phyloP scores from a whole-genome alignment of 192 early-diverging fungal species.

The Backusella sp. region DNA sequence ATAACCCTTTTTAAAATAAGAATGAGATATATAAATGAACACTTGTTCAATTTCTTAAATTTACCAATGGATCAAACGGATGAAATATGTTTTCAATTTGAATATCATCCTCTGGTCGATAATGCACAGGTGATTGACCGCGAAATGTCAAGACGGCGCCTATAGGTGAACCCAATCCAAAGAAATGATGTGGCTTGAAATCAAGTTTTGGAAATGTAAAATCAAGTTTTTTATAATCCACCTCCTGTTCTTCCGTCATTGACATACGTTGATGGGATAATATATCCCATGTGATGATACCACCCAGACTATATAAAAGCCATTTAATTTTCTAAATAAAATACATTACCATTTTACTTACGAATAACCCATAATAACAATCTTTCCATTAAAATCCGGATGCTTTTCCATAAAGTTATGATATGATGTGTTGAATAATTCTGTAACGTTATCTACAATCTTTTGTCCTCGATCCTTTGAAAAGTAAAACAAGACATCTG shows the following conservation, averaged over 20 bases:
- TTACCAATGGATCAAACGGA: conserved; percentile 66
- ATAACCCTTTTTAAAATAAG: conserved; percentile 45
- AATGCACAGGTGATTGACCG: conserved; percentile 50
- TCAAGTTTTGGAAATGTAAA: conserved; percentile 36
- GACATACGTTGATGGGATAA: conserved; percentile 41
- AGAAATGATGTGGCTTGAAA: conserved; percentile 50
- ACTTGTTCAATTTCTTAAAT: background rate
- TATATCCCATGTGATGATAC: conserved; percentile 69
- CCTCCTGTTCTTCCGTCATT: conserved; percentile 18
- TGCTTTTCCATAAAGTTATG: conserved; percentile 49
- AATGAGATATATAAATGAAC: too few species aligned
- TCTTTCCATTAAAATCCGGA: conserved; percentile 60
- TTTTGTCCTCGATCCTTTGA: conserved; percentile 38
- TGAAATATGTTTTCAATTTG: conserved; percentile 74
- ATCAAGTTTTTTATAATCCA: conserved; percentile 27
- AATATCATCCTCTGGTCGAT: conserved; percentile 50
- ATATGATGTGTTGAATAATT: conserved; percentile 46
- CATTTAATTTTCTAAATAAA: too few species aligned
- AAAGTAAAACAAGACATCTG: conserved; percentile 39
- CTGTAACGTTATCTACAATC: conserved; percentile 32
- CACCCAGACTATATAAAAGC: conserved; percentile 47
- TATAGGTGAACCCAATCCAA: conserved; percentile 49
- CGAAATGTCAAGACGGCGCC: conserved; percentile 65
- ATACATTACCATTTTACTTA: conserved; percentile 7
- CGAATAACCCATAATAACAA: conserved; percentile 64